Conservation (phyloP, 140 eudicot genomes). For the Senecio squalidus region DNA sequence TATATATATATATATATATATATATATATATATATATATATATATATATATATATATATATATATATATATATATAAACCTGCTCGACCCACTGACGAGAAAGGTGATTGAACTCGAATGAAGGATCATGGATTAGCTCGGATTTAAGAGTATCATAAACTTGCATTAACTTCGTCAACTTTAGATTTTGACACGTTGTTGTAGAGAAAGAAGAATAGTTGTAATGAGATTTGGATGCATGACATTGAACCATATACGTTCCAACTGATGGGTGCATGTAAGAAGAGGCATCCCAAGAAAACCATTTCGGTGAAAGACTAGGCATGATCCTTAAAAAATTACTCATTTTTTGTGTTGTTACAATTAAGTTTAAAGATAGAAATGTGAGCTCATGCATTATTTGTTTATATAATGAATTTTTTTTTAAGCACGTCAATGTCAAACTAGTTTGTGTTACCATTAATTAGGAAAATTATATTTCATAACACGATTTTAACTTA, state of each 20-base stretch:
- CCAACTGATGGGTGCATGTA: background rate
- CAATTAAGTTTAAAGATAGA: too few species aligned
- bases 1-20: too few species aligned
- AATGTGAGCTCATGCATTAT: too few species aligned
- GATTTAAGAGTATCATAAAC: constrained; percentile 47
- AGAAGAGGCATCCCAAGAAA: background rate
- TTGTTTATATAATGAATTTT: too few species aligned
- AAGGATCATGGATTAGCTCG: constrained; percentile 43
- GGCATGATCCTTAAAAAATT: too few species aligned
- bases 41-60: too few species aligned
- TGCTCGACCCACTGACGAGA: constrained; percentile 62
- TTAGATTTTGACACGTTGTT: constrained; percentile 34
- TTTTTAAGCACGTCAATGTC: too few species aligned
- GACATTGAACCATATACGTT: background rate
- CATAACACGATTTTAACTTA: too few species aligned
- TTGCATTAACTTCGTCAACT: constrained; percentile 37
- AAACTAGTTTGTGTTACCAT: too few species aligned
- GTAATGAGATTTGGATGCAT: background rate
- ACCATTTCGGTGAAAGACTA: constrained; percentile 2
- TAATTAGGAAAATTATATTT: too few species aligned
- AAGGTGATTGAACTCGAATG: constrained; percentile 43
- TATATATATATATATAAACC: constrained; percentile 12
- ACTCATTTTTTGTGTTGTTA: too few species aligned
- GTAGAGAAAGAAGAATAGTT: background rate
- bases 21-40: too few species aligned